Base-by-base conservation (phyloP, 2,329 filamentous ascomycete species). In the Diplocarpon mali region DNA sequence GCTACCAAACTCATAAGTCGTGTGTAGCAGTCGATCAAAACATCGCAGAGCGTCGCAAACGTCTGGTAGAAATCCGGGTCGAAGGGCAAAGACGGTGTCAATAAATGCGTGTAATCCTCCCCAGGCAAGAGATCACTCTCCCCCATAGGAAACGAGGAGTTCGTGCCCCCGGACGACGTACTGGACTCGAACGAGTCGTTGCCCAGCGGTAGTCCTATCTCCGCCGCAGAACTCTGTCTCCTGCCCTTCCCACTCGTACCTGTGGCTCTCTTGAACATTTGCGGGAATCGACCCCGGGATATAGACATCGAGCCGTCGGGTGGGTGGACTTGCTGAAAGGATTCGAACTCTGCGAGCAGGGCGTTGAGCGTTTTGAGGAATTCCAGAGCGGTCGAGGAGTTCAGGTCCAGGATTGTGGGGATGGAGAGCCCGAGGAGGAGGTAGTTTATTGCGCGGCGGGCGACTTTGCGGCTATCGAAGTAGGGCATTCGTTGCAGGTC, bases 31-130 rank as follows among this genome's bases (percentile, higher is more conserved):
- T 96, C 92, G 57, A 95, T 93, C 49, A 98, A 69, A 2, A 94
- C 86, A 61, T 98, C 92, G 67, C 92, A 96, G 6, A 98, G 72
- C 11, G 92, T 95, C 12, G 88, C 83, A 67, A 96, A 96, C 0
- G 89, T 95, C 67, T 93, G 88, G 64, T 90, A 92, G 59, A 95
- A 98, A 65, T 98, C 92, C 0, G 92, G 92, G 53, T 96, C 89
- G 60, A 98, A 98, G 0, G 92, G 92, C 38, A 98, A 68, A 13
- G 80, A 83, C 0, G 92, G 92, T n/a, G 90, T 96, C 15, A 95
- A 73, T 1, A 98, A 72, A 62, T 90, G 81, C 0, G 80, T 78
- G 63, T 95, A 98, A 58, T 93, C 86, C 60, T 94, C 88, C 31
- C 88, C 87, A 0, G 84, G 82, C 1, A 85, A 68, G 17, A 87